Conservation (phyloP, 352 stramenopile genomes). For the Thalassiosira mediterranea region DNA sequence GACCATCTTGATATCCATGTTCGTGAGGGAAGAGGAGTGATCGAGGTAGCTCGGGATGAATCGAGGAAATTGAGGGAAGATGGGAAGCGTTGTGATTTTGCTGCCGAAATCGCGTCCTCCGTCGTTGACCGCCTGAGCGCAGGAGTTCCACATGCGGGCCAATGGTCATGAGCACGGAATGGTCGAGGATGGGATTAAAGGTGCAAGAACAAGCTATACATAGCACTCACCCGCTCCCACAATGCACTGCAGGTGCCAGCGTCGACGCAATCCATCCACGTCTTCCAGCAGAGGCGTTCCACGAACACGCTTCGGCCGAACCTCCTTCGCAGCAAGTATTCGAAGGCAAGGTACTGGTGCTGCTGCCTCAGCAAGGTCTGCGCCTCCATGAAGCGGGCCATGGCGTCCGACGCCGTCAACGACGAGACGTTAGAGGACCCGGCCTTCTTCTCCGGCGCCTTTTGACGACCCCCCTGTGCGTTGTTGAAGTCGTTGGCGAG, state of each 20-base stretch:
- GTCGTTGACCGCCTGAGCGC: constrained; percentile 47
- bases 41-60: constrained; percentile 84
- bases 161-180: too few species aligned
- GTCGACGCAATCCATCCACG: constrained; percentile 64
- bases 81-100: constrained; percentile 75
- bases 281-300: constrained; percentile 79
- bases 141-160: too few species aligned
- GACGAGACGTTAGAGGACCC: constrained; percentile 1
- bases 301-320: constrained; percentile 68
- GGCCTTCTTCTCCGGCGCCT: constrained; percentile 11
- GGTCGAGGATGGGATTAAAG: too few species aligned
- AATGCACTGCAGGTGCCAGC: constrained; percentile 37
- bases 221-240: constrained; percentile 50
- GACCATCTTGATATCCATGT: constrained; percentile 51
- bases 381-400: constrained; percentile 81
- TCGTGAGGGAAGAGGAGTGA: constrained; percentile 58
- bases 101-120: constrained; percentile 78
- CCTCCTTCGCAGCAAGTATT: constrained; percentile 70
- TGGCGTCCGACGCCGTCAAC: constrained; percentile 72
- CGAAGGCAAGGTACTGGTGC: constrained; percentile 63
- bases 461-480: constrained; percentile 16
- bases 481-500: constrained; percentile 30
- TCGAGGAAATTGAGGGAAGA: constrained; percentile 77
- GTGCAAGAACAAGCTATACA: constrained; percentile 13
- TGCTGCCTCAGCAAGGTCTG: constrained; percentile 70